A percentile compares a stretch with the other conserved stretches of the same genome.
These are phyloP conservation scores for Monosporascus sp. DNA, from an alignment of 2,329 filamentous ascomycete species.

Conservation along the genomic window DNA sequence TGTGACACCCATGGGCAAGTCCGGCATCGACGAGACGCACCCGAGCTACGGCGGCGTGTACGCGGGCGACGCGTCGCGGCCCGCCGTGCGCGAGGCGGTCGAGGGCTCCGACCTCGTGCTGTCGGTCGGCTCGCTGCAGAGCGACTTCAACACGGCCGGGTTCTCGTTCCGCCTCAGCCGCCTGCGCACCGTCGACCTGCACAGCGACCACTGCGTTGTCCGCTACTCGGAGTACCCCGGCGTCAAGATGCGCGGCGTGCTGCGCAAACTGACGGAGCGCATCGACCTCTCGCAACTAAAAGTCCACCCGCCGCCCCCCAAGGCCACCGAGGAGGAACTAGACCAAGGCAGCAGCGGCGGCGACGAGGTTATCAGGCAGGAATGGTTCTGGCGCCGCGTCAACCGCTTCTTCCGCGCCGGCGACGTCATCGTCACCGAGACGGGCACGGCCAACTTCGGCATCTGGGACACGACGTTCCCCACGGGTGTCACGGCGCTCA, in stretches of 20 bases:
- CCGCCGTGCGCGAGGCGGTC: slow-evolving; percentile 56
- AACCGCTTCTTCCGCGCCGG: slow-evolving; percentile 65
- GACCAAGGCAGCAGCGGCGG: slow-evolving; percentile 25
- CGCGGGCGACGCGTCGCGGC: slow-evolving; percentile 68
- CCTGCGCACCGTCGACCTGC: slow-evolving; percentile 75
- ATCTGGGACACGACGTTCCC: slow-evolving; percentile 84
- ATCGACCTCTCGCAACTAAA: slow-evolving; percentile 54
- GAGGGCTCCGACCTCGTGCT: slow-evolving; percentile 68
- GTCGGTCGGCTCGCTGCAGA: slow-evolving; percentile 60
- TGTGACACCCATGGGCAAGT: slow-evolving; percentile 87
- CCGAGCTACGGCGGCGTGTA: slow-evolving; percentile 80
- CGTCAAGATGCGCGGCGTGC: slow-evolving; percentile 71
- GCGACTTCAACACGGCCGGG: slow-evolving; percentile 76
- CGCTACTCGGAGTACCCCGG: slow-evolving; percentile 74
- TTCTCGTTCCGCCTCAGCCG: slow-evolving; percentile 76
- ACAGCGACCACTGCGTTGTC: slow-evolving; percentile 67
- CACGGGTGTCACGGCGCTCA: slow-evolving; percentile 68
- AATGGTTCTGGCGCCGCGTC: slow-evolving; percentile 72
- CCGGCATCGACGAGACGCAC: slow-evolving; percentile 71
- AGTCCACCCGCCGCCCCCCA: slow-evolving; percentile 45
- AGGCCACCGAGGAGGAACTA: slow-evolving; percentile 32
- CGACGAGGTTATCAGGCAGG: slow-evolving; percentile 54
- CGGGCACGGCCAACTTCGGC: slow-evolving; percentile 82
- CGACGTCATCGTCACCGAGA: slow-evolving; percentile 81
- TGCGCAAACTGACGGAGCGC: slow-evolving; percentile 62